phyloP scores from a whole-genome alignment of 1,284 basidiomycete species.

The Microbotryomycetes sp. region DNA sequence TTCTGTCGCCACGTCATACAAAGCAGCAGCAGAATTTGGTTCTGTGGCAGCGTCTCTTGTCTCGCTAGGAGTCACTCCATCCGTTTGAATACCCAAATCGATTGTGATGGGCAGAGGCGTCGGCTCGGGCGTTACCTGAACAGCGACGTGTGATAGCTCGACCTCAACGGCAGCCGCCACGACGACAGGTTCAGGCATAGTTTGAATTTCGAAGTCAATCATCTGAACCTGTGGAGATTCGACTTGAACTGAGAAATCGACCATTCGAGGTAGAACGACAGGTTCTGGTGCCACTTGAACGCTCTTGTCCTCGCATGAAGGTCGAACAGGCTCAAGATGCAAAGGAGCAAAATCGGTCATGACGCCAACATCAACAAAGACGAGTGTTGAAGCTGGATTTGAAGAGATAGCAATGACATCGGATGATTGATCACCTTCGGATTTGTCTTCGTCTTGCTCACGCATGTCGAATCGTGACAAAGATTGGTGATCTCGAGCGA shows the following conservation, averaged over 20 bases:
- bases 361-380: not conserved
- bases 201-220: not conserved
- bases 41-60: not conserved
- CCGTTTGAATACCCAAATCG: constrained; percentile 4
- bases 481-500: constrained; percentile 3
- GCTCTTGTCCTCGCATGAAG: not conserved
- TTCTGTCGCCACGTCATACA: not conserved
- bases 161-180: not conserved
- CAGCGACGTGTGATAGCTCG: constrained; percentile 8
- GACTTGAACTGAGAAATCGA: not conserved
- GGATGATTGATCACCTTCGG: not conserved
- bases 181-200: not conserved
- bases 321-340: not conserved
- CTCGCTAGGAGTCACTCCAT: not conserved
- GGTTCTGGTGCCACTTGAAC: not conserved
- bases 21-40: not conserved
- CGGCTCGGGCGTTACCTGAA: constrained; percentile 30
- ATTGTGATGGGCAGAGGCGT: constrained; percentile 42
- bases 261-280: not conserved
- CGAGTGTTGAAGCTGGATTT: not conserved
- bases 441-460: not conserved
- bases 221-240: not conserved
- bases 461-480: not conserved
- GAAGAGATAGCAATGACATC: not conserved
- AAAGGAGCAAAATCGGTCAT: not conserved